Conservation (phyloP, 331 rosid genomes). For the Arachis monticola region DNA sequence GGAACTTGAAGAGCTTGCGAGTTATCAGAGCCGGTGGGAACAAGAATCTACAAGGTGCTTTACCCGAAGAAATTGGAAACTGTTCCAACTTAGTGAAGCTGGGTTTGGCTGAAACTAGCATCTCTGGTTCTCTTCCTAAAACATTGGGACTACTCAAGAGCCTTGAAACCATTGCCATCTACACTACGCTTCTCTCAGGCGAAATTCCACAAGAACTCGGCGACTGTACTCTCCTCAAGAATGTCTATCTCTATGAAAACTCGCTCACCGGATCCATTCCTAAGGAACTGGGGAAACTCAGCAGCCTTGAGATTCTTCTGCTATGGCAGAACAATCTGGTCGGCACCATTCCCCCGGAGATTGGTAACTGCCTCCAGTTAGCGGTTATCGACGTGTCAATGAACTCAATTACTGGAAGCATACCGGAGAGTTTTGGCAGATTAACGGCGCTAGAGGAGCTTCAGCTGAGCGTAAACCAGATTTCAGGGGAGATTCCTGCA, state of each 20-base stretch:
- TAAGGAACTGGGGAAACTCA: slow-evolving; percentile 57
- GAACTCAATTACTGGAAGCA: slow-evolving; percentile 78
- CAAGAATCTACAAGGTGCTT: slow-evolving; percentile 76
- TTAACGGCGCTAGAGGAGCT: slow-evolving; percentile 69
- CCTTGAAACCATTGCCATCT: slow-evolving; percentile 77
- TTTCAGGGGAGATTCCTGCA: slow-evolving; percentile 84
- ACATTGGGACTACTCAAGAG: slow-evolving; percentile 65
- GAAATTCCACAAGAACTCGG: slow-evolving; percentile 77
- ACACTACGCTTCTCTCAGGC: slow-evolving; percentile 80
- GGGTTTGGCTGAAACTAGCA: slow-evolving; percentile 91
- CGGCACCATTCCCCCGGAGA: slow-evolving; percentile 75
- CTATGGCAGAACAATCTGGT: slow-evolving; percentile 80
- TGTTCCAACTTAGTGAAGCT: slow-evolving; percentile 69
- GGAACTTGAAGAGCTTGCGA: slow-evolving; percentile 60
- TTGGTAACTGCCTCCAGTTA: slow-evolving; percentile 65
- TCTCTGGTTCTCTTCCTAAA: slow-evolving; percentile 77
- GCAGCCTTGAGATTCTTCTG: slow-evolving; percentile 62
- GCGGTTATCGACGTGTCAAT: slow-evolving; percentile 71
- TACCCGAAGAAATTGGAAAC: slow-evolving; percentile 79
- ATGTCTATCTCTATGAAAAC: slow-evolving; percentile 76
- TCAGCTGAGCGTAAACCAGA: slow-evolving; percentile 71
- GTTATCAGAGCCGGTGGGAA: slow-evolving; percentile 91
- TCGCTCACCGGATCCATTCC: slow-evolving; percentile 85
- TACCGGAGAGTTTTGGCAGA: slow-evolving; percentile 69
- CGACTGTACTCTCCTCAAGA: slow-evolving; percentile 64